Percentiles rank a stretch among this genome's conserved stretches.
phyloP scores from a whole-genome alignment of 2,329 filamentous ascomycete genomes.

The Phialophora expanda region DNA sequence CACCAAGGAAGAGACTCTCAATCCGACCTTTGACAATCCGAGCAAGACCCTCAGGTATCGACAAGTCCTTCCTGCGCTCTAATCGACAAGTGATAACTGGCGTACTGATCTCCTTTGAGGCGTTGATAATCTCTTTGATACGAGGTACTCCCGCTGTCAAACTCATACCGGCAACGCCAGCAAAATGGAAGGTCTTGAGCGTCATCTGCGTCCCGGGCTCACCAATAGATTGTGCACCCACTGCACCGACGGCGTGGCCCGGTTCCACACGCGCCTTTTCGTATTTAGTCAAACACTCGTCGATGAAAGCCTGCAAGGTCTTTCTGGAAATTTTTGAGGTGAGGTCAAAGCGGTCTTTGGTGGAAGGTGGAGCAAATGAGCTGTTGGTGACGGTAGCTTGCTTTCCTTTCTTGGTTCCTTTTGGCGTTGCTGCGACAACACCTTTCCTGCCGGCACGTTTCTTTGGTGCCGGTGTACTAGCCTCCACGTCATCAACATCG shows the following conservation, averaged over 20 bases:
- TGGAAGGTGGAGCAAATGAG: constrained; percentile 32
- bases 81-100: constrained; percentile 89
- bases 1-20: constrained; percentile 89
- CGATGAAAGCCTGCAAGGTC: constrained; percentile 77
- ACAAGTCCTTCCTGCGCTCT: constrained; percentile 38
- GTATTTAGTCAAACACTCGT: constrained; percentile 85
- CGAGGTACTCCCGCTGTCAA: constrained; percentile 98
- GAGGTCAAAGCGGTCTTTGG: constrained; percentile 60
- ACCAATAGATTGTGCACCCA: constrained; percentile 96
- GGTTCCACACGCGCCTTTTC: constrained; percentile 89
- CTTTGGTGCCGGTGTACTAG: constrained; percentile 37
- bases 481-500: constrained; percentile 48
- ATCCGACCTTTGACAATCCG: constrained; percentile 90
- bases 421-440: constrained; percentile 14
- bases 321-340: constrained; percentile 81
- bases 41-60: constrained; percentile 54
- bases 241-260: constrained; percentile 92
- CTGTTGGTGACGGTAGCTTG: constrained; percentile 11
- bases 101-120: constrained; percentile 89
- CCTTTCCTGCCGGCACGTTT: constrained; percentile 34
- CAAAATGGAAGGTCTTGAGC: constrained; percentile 99
- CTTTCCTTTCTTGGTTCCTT: constrained; percentile 35
- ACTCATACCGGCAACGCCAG: constrained; percentile 98
- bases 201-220: constrained; percentile 99
- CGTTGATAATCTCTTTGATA: constrained; percentile 99